Conservation (phyloP, 2,329 filamentous ascomycete genomes). For the Sarocladium brachiariae region DNA sequence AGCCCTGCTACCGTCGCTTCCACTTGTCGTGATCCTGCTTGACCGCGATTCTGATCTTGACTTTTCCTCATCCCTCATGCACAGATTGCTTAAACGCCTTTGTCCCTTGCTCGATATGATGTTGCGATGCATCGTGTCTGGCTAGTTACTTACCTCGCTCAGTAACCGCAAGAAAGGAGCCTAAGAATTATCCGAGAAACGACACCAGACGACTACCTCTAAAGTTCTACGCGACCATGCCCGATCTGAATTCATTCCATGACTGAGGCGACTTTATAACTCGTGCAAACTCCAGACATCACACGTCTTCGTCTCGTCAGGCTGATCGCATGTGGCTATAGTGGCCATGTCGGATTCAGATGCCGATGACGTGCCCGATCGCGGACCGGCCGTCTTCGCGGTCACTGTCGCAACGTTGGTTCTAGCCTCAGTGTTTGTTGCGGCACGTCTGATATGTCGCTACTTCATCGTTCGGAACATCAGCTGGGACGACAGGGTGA, state of each 20-base stretch:
- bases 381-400: slow-evolving; percentile 57
- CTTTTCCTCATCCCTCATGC: background rate
- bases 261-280: background rate
- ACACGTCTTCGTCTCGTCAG: background rate
- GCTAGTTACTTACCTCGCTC: background rate
- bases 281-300: no score
- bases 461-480: slow-evolving; percentile 65
- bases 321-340: background rate
- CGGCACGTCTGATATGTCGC: slow-evolving; percentile 65
- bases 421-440: slow-evolving; percentile 68
- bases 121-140: background rate
- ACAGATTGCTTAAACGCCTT: background rate
- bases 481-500: slow-evolving; percentile 73
- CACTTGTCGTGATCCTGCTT: background rate
- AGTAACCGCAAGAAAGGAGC: background rate
- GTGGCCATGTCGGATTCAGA: slow-evolving; percentile 1
- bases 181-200: background rate
- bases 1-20: background rate
- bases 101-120: background rate
- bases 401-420: slow-evolving; percentile 64
- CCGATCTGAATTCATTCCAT: no score
- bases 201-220: background rate
- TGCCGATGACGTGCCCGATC: slow-evolving; percentile 31
- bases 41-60: background rate
- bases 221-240: background rate